Percentiles rank a stretch among this genome's conserved stretches.
These are phyloP conservation scores for Fusarium sp. DNA, from an alignment of 2,329 filamentous ascomycete species.

Conservation along the genomic window DNA sequence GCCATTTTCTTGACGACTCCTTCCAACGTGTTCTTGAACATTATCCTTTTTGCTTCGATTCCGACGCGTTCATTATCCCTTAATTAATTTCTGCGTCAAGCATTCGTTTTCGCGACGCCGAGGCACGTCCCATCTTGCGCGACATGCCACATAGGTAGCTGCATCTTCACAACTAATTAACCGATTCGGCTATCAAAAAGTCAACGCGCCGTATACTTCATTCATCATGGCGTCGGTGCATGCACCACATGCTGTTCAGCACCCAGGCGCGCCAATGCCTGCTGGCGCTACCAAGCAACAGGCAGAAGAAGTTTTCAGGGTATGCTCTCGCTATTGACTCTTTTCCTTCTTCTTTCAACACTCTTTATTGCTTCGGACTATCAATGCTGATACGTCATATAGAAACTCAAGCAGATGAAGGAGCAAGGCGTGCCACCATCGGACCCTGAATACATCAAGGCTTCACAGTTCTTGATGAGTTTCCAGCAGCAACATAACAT, in stretches of 20 bases:
- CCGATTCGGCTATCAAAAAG: conserved; percentile 37
- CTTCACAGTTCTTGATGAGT: conserved; percentile 76
- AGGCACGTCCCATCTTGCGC: conserved; percentile 31
- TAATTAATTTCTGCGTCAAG: conserved; percentile 23
- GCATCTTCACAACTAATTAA: conserved; percentile 35
- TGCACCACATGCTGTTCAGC: conserved; percentile 72
- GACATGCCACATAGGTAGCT: conserved; percentile 52
- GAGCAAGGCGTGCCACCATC: conserved; percentile 79
- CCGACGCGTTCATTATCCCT: conserved; percentile 41
- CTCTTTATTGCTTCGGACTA: neutral
- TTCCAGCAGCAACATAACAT: conserved; percentile 74
- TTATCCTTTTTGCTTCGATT: conserved; percentile 29
- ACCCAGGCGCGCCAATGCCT: conserved; percentile 70
- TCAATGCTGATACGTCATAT: conserved; percentile 32
- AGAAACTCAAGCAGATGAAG: conserved; percentile 94
- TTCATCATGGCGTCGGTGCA: conserved; percentile 83
- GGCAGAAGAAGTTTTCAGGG: conserved; percentile 77
- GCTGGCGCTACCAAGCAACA: conserved; percentile 78
- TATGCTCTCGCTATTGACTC: conserved; percentile 51
- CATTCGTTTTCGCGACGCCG: conserved; percentile 42
- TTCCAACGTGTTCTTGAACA: conserved; percentile 23
- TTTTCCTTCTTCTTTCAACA: neutral
- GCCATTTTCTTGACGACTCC: conserved; percentile 35
- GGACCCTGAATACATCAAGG: conserved; percentile 89
- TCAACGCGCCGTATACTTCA: conserved; percentile 31